Evolutionary conservation across 2,329 filamentous ascomycete genomes (phyloP).

Genomic region (Penicillium sp.): DNA sequence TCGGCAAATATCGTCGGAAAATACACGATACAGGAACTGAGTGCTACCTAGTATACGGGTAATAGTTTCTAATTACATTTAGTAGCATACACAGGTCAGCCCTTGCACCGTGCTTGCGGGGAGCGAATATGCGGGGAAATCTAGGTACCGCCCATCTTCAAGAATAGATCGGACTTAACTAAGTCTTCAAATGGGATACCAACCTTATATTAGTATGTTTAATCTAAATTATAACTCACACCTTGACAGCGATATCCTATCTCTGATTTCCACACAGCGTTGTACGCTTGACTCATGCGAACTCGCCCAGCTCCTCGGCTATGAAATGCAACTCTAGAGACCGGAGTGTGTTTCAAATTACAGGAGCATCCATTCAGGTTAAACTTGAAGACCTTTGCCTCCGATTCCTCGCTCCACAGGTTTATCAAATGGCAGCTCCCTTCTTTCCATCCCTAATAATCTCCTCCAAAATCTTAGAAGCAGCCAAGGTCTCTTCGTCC

Average conservation of each 20-base stretch:
- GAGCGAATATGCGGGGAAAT: neutral
- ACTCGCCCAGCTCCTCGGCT: neutral
- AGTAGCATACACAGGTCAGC: too few species aligned
- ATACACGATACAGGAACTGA: neutral
- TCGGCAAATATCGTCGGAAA: neutral
- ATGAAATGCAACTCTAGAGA: too few species aligned
- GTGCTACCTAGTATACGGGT: neutral
- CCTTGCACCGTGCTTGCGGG: too few species aligned
- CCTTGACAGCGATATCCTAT: too few species aligned
- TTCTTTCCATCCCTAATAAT: conserved; percentile 9
- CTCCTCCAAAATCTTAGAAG: conserved; percentile 27
- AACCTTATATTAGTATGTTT: too few species aligned
- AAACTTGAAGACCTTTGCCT: too few species aligned
- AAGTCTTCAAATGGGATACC: too few species aligned
- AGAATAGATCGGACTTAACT: too few species aligned
- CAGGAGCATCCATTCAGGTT: too few species aligned
- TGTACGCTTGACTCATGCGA: neutral
- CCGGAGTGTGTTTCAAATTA: too few species aligned
- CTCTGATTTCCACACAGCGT: too few species aligned
- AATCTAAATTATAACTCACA: too few species aligned
- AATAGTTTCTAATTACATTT: neutral
- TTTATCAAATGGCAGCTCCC: neutral
- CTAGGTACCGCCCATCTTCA: neutral
- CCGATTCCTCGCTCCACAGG: neutral
- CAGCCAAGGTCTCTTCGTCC: conserved; percentile 55